Percentiles rank a stretch among this genome's conserved stretches.
phyloP scores from a whole-genome alignment of 768 basidiomycete species.

The Naganishia vaughanmartiniae region DNA sequence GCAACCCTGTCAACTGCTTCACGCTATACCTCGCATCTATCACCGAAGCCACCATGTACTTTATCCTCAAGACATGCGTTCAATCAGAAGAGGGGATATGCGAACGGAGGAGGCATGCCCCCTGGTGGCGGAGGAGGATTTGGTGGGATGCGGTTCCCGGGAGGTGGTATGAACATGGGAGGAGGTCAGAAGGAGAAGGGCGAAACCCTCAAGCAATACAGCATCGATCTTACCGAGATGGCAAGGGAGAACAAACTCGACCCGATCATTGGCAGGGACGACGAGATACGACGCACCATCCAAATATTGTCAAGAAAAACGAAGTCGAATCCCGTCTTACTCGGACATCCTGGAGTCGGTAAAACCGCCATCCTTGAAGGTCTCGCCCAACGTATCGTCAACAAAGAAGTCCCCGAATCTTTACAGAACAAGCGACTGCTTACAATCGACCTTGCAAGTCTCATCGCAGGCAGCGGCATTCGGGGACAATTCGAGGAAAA shows the following conservation, averaged over 20 bases:
- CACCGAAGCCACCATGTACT: too few relatives aligned
- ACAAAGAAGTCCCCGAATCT: constrained; percentile 90
- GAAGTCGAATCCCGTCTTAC: constrained; percentile 79
- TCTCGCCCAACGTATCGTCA: constrained; percentile 77
- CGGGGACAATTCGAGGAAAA: constrained; percentile 91
- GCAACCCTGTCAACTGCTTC: not conserved
- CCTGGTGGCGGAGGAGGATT: constrained; percentile 22
- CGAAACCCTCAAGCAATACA: constrained; percentile 79
- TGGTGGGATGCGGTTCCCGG: constrained; percentile 45
- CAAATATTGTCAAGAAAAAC: constrained; percentile 86
- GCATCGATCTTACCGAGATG: constrained; percentile 77
- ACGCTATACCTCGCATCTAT: not conserved
- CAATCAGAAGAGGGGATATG: constrained; percentile 7
- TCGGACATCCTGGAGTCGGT: constrained; percentile 80
- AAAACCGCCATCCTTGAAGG: constrained; percentile 92
- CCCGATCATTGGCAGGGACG: constrained; percentile 83
- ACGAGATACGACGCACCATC: constrained; percentile 85
- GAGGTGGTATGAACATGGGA: constrained; percentile 36
- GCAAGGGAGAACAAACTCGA: constrained; percentile 82
- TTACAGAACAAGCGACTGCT: constrained; percentile 83
- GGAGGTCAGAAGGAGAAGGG: constrained; percentile 61
- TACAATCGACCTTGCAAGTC: constrained; percentile 74
- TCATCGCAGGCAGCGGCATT: constrained; percentile 86
- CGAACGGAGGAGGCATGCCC: constrained; percentile 24
- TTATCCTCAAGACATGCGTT: not conserved